Conservation (phyloP, 1,139 yeast genomes). For the Yamadazyma oceani region DNA sequence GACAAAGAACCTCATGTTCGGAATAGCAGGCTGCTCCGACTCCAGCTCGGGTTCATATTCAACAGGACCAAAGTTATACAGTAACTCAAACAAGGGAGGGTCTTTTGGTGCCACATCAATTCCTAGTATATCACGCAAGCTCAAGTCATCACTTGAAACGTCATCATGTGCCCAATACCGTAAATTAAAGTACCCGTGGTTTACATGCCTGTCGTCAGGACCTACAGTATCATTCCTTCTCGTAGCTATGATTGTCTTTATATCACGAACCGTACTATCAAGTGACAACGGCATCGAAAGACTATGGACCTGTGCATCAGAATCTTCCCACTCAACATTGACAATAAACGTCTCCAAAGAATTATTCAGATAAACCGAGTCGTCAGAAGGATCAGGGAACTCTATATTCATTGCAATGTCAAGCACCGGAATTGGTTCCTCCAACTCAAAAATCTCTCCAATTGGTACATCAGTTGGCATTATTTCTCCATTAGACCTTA, state of each 20-base stretch:
- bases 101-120: constrained; percentile 32
- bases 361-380: too few relatives aligned
- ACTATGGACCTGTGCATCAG: constrained; percentile 11
- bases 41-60: not conserved
- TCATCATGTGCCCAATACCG: constrained; percentile 16
- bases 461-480: too few relatives aligned
- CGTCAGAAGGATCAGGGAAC: too few relatives aligned
- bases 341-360: too few relatives aligned
- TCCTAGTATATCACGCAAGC: constrained; percentile 20
- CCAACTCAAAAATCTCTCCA: too few relatives aligned
- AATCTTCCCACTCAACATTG: constrained; percentile 18
- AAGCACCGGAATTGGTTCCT: too few relatives aligned
- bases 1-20: constrained; percentile 12
- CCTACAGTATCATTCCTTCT: constrained; percentile 14
- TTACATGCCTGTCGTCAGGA: constrained; percentile 8
- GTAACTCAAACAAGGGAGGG: constrained; percentile 20
- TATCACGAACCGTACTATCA: constrained; percentile 20
- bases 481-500: too few relatives aligned
- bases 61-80: constrained; percentile 9
- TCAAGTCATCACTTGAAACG: constrained; percentile 13
- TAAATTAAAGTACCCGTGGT: constrained; percentile 15
- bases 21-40: not conserved
- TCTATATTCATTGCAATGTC: too few relatives aligned
- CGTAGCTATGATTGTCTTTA: constrained; percentile 24
- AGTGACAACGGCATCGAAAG: constrained; percentile 24